phyloP scores from a whole-genome alignment of 2,329 filamentous ascomycete genomes.

The Microsporum canis region DNA sequence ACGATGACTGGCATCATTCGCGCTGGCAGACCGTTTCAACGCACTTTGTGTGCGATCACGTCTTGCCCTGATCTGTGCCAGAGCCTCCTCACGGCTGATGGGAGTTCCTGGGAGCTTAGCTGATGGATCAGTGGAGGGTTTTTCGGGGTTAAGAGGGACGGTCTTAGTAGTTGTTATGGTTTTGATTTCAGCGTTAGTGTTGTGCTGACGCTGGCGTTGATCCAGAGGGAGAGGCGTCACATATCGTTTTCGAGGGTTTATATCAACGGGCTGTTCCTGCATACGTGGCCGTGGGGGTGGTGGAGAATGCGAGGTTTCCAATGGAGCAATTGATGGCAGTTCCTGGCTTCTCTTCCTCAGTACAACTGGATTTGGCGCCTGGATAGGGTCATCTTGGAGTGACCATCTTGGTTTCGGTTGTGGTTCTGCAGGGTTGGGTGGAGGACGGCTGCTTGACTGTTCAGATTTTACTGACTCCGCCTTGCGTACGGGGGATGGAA shows the following conservation, averaged over 20 bases:
- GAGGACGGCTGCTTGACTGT: neutral
- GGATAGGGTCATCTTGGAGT: neutral
- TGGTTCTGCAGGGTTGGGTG: neutral
- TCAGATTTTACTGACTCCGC: neutral
- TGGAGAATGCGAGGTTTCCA: neutral
- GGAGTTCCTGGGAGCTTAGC: conserved; percentile 31
- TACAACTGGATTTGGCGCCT: neutral
- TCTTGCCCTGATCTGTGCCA: conserved; percentile 40
- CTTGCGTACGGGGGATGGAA: conserved; percentile 25
- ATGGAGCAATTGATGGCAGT: neutral
- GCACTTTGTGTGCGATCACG: conserved; percentile 33
- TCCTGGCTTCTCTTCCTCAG: neutral
- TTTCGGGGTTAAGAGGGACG: conserved; percentile 25
- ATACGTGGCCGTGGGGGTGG: neutral
- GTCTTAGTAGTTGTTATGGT: conserved; percentile 22
- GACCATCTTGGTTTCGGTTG: neutral
- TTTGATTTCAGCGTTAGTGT: conserved; percentile 5
- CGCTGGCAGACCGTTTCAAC: conserved; percentile 32
- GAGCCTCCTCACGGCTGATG: conserved; percentile 37
- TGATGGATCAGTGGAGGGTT: conserved; percentile 13
- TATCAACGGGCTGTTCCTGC: neutral
- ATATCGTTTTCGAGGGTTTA: neutral
- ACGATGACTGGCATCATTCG: conserved; percentile 24
- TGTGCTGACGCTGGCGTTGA: neutral
- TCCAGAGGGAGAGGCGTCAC: conserved; percentile 1